Percentiles rank a stretch among this genome's conserved stretches.
Evolutionary conservation across 495 filamentous ascomycete genomes (phyloP).

Genomic region (Cairneyella variabilis): DNA sequence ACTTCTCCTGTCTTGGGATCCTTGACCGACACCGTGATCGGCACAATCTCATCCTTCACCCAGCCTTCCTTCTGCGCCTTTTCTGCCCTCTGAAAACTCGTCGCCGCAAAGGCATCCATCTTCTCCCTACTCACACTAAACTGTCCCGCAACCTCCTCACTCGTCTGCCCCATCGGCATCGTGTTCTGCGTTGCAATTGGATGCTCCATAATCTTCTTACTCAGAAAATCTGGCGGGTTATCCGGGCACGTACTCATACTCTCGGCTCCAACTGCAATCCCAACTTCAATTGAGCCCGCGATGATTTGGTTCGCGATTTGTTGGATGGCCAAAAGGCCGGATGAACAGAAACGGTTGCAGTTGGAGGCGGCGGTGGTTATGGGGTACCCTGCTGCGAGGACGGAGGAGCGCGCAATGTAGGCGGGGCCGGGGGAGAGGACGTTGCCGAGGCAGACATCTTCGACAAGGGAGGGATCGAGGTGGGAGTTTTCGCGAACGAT

Average conservation of each 20-base stretch:
- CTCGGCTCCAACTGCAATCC: conserved; percentile 84
- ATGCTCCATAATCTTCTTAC: conserved; percentile 58
- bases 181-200: conserved; percentile 72
- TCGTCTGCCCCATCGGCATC: conserved; percentile 96
- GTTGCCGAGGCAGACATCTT: conserved; percentile 91
- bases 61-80: conserved; percentile 85
- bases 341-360: conserved; percentile 95
- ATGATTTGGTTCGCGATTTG: conserved; percentile 89
- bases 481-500: conserved; percentile 68
- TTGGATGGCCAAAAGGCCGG: conserved; percentile 89
- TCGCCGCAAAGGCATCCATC: conserved; percentile 81
- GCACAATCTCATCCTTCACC: conserved; percentile 92
- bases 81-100: conserved; percentile 82
- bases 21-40: conserved; percentile 74
- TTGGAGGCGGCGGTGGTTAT: conserved; percentile 75
- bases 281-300: conserved; percentile 75
- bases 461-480: conserved; percentile 77
- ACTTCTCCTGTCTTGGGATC: conserved; percentile 75
- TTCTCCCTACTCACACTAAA: conserved; percentile 74
- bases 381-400: conserved; percentile 89
- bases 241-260: conserved; percentile 55
- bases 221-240: conserved; percentile 23
- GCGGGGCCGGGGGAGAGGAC: conserved; percentile 85
- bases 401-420: conserved; percentile 83
- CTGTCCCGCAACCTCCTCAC: conserved; percentile 89